phyloP scores from a whole-genome alignment of 805 yeast species.

The Yueomyces sp. region DNA sequence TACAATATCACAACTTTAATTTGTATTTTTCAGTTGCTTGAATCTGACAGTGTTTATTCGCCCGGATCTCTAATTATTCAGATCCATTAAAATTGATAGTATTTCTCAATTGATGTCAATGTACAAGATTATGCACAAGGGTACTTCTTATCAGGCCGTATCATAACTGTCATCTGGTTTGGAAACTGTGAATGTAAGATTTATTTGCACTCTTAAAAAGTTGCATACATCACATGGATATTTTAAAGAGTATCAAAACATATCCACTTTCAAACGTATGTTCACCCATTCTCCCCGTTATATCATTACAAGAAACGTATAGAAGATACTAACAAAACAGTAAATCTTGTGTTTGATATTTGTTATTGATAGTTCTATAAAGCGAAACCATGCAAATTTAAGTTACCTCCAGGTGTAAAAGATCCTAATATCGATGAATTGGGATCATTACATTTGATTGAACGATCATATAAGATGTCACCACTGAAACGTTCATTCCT shows the following conservation, averaged over 20 bases:
- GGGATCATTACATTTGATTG: conserved; percentile 14
- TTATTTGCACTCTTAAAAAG: too few relatives aligned
- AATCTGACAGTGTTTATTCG: too few relatives aligned
- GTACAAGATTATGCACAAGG: too few relatives aligned
- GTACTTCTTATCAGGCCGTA: too few relatives aligned
- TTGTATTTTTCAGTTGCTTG: too few relatives aligned
- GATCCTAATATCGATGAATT: conserved; percentile 1
- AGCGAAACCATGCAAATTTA: conserved; percentile 5
- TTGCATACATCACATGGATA: neutral
- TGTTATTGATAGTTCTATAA: conserved; percentile 8
- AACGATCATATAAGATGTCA: conserved; percentile 12
- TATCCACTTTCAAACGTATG: conserved; percentile 3
- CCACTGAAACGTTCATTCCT: conserved; percentile 7
- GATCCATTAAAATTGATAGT: too few relatives aligned
- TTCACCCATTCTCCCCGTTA: neutral
- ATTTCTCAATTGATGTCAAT: too few relatives aligned
- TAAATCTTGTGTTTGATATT: neutral
- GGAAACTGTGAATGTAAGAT: too few relatives aligned
- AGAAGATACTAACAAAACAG: neutral
- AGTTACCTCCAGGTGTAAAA: conserved; percentile 3
- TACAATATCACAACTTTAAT: too few relatives aligned
- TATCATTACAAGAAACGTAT: neutral
- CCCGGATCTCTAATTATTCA: too few relatives aligned
- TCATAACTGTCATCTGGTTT: too few relatives aligned
- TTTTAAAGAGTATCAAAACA: neutral